A percentile compares a stretch with the other conserved stretches of the same genome.
These are phyloP conservation scores for Saccharomyces mikatae DNA, from an alignment of 805 yeast genomes.

Conservation along the genomic window DNA sequence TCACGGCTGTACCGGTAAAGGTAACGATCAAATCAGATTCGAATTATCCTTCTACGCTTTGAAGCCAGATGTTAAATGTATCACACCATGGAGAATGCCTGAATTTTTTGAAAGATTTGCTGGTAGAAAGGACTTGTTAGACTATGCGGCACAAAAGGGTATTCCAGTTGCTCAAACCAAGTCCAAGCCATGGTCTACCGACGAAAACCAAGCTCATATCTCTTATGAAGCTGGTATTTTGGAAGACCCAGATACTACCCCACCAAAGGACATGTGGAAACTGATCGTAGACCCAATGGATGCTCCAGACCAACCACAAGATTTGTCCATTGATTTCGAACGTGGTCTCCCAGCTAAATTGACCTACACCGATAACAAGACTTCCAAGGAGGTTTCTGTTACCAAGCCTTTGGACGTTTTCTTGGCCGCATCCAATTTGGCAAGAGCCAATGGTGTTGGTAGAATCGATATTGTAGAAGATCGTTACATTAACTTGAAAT, in stretches of 20 bases:
- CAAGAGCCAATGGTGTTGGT: slow-evolving; percentile 99
- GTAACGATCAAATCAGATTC: slow-evolving; percentile 98
- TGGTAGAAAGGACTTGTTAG: slow-evolving; percentile 93
- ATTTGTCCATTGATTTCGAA: slow-evolving; percentile 69
- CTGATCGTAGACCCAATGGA: slow-evolving; percentile 91
- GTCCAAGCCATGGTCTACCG: slow-evolving; percentile 99
- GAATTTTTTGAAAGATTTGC: slow-evolving; percentile 90
- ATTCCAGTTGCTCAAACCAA: slow-evolving; percentile 96
- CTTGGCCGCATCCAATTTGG: slow-evolving; percentile 85
- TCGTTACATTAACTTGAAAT: slow-evolving; percentile 97
- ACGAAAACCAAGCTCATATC: slow-evolving; percentile 97
- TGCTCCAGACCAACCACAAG: slow-evolving; percentile 92
- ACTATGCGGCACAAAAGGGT: slow-evolving; percentile 83
- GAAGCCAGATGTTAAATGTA: slow-evolving; percentile 92
- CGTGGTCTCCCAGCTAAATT: slow-evolving; percentile 86
- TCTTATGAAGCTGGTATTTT: slow-evolving; percentile 98
- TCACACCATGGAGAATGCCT: slow-evolving; percentile 99
- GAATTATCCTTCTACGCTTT: slow-evolving; percentile 95
- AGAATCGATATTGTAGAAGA: slow-evolving; percentile 98
- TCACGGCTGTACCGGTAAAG: slow-evolving; percentile 99
- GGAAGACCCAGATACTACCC: slow-evolving; percentile 97
- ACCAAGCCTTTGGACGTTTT: slow-evolving; percentile 90
- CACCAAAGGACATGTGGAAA: slow-evolving; percentile 99
- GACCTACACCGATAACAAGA: slow-evolving; percentile 51
- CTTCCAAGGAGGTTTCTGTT: slow-evolving; percentile 52